Base-by-base conservation (phyloP, 768 basidiomycete species). In the Obba rivulosa region DNA sequence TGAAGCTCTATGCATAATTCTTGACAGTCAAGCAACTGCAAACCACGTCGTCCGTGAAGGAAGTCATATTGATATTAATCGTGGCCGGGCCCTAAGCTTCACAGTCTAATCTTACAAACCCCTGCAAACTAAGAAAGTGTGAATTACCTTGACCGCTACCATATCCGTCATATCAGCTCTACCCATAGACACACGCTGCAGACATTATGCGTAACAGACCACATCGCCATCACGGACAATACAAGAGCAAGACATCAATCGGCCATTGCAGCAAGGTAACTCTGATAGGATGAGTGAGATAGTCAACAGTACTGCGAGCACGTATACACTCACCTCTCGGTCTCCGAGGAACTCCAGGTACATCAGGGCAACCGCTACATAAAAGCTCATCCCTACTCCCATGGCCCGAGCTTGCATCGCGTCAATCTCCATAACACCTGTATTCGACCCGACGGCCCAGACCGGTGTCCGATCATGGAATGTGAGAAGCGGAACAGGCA, bases 271-370 rank as follows among this genome's bases (percentile, higher is more conserved):
- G 63, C 66, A 22, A 66, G 39, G 42, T 66, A 67, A 39, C 64
- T 62, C 66, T 67, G 54, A 40, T n/a, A 41, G 43, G 20, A 38
- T 31, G 36, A 42, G 11, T 16, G 9, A 11, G 20, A 11, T 36
- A 22, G 44, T 20, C 10, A 37, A 22, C 14, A 36, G 8, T 1
- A 16, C 8, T 16, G 24, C 9, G 8, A 9, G 49, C 34, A 56
- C 44, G 17, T 28, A 20, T 43, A 22, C 35, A 65, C 82, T 51
- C 53, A 87, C 89, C 71, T 89, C 87, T 57, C 86, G 74, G 55
- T 90, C 87, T 57, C 77, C 78, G 56, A 91, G 63, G 58, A 87
- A 91, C 50, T 87, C 86, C 11, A 87, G 64, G 61, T 89, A 92
- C 2, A 85, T 81, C 57, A 90, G 61, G 0, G 81, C 81, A 35